These are phyloP conservation scores for Gloeopeniophorella convolvens DNA, from an alignment of 768 basidiomycete genomes.

Conservation along the genomic window DNA sequence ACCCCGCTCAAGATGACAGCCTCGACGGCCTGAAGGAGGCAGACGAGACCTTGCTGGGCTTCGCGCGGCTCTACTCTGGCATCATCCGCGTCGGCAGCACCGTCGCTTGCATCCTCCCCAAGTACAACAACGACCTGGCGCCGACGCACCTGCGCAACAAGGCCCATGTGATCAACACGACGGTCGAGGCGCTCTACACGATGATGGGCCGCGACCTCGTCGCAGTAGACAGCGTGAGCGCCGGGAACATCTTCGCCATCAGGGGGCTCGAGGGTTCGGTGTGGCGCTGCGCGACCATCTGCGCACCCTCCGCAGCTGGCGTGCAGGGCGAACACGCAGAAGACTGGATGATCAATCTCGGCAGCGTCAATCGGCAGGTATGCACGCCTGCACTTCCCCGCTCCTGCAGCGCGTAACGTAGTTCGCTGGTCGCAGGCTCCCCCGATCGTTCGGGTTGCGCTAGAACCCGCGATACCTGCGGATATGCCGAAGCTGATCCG, in stretches of 20 bases:
- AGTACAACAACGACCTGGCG: slow-evolving; percentile 61
- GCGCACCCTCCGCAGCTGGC: slow-evolving; percentile 50
- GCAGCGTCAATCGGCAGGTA: slow-evolving; percentile 61
- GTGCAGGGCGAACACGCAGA: slow-evolving; percentile 33
- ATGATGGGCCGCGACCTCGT: slow-evolving; percentile 99
- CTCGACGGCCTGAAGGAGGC: slow-evolving; percentile 26
- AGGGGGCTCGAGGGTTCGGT: slow-evolving; percentile 86
- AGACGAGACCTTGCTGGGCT: slow-evolving; percentile 77
- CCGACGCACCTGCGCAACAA: slow-evolving; percentile 64
- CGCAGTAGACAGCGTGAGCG: slow-evolving; percentile 70
- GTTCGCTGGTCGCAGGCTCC: slow-evolving; percentile 58
- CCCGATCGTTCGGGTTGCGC: slow-evolving; percentile 91
- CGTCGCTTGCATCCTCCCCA: slow-evolving; percentile 78
- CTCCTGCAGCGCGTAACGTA: not conserved
- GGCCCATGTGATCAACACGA: slow-evolving; percentile 51
- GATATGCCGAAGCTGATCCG: slow-evolving; percentile 87
- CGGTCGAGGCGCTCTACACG: slow-evolving; percentile 76
- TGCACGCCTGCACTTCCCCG: slow-evolving; percentile 19
- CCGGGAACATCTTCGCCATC: slow-evolving; percentile 94
- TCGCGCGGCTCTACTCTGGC: slow-evolving; percentile 91
- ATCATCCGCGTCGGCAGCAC: slow-evolving; percentile 57
- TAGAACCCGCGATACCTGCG: slow-evolving; percentile 76
- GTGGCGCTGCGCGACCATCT: slow-evolving; percentile 85
- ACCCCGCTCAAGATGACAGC: slow-evolving; percentile 15
- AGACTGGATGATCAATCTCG: slow-evolving; percentile 72